Conservation (phyloP, 768 basidiomycete genomes). For the Lactarius quietus region DNA sequence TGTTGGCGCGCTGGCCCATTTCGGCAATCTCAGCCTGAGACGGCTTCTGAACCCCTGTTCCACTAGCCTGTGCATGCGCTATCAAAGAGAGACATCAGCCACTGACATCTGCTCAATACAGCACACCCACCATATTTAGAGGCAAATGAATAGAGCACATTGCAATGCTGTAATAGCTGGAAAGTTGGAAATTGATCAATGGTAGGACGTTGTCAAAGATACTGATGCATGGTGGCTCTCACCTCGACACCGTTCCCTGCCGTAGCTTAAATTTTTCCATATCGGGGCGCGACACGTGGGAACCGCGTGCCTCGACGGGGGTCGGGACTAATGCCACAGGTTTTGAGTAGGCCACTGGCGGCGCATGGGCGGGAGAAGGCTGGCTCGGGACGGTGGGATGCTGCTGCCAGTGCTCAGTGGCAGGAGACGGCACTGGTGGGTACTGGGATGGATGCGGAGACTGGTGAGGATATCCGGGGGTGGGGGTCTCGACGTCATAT, state of each 20-base stretch:
- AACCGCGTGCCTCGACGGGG: constrained; percentile 22
- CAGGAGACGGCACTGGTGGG: constrained; percentile 20
- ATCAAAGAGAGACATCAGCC: background rate
- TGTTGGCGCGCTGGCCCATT: constrained; percentile 63
- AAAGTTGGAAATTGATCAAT: constrained; percentile 14
- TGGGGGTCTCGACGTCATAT: constrained; percentile 25
- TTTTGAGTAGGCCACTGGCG: constrained; percentile 21
- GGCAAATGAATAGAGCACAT: constrained; percentile 59
- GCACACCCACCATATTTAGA: constrained; percentile 55
- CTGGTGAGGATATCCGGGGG: constrained; percentile 28
- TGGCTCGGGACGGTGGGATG: constrained; percentile 24
- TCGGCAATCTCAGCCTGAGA: constrained; percentile 54
- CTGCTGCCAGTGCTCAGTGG: constrained; percentile 25
- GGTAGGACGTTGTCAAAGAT: constrained; percentile 7
- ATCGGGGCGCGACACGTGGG: constrained; percentile 22
- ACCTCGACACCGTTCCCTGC: constrained; percentile 26
- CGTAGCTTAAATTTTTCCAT: constrained; percentile 26
- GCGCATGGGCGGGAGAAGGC: constrained; percentile 16
- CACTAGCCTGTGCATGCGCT: constrained; percentile 40
- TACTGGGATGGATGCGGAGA: constrained; percentile 29
- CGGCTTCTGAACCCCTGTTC: constrained; percentile 49
- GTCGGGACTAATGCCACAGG: constrained; percentile 23
- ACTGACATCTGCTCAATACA: background rate
- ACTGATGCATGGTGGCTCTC: constrained; percentile 6
- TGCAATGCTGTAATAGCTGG: constrained; percentile 62